These are phyloP conservation scores for Penicillium bialowiezense DNA, from an alignment of 495 filamentous ascomycete species.

Conservation along the genomic window DNA sequence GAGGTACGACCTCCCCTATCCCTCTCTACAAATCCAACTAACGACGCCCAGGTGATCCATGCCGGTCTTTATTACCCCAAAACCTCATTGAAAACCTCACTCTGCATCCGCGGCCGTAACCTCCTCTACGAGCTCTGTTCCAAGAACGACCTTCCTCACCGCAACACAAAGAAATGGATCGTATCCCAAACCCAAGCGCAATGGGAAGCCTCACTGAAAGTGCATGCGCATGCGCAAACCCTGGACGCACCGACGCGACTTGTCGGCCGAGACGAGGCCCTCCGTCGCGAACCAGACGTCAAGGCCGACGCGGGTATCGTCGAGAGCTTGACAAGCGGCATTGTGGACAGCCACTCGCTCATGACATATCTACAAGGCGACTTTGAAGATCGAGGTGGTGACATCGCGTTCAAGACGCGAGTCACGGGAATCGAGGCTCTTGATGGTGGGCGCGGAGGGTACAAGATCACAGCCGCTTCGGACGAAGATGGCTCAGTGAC, in stretches of 20 bases:
- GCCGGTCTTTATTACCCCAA: constrained; percentile 90
- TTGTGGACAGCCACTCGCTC: constrained; percentile 80
- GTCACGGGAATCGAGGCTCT: constrained; percentile 61
- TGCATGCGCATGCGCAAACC: constrained; percentile 63
- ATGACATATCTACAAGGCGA: constrained; percentile 77
- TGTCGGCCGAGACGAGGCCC: constrained; percentile 58
- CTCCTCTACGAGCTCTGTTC: constrained; percentile 79
- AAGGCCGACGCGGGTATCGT: constrained; percentile 67
- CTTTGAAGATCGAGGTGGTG: constrained; percentile 76
- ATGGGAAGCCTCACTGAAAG: constrained; percentile 58
- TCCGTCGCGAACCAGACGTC: constrained; percentile 68
- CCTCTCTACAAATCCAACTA: neutral
- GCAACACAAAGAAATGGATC: constrained; percentile 87
- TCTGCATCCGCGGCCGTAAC: constrained; percentile 75
- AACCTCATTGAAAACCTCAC: constrained; percentile 70
- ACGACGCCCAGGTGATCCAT: constrained; percentile 71
- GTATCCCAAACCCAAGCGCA: constrained; percentile 78
- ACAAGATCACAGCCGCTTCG: constrained; percentile 51
- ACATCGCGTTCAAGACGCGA: constrained; percentile 59
- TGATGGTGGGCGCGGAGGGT: constrained; percentile 43
- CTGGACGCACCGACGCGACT: constrained; percentile 73
- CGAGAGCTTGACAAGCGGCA: constrained; percentile 81
- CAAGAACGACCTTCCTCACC: constrained; percentile 62
- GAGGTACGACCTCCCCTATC: constrained; percentile 51
- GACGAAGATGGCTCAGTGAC: constrained; percentile 39